Base-by-base conservation (phyloP, 768 basidiomycete species). In the Suillus ampliporus region DNA sequence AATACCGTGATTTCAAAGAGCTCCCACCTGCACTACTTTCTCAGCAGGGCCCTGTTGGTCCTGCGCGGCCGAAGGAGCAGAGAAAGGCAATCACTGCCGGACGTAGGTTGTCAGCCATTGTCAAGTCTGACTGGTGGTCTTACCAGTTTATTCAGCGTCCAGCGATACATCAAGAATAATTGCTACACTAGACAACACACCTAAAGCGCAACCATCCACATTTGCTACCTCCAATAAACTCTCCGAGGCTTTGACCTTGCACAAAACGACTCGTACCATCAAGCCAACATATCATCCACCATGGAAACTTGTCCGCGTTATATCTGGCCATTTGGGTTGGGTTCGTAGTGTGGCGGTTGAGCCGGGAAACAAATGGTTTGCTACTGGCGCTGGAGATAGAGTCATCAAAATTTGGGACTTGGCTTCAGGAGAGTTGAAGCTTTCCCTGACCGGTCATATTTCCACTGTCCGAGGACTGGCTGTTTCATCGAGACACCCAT, bases 321-420 rank as follows among this genome's bases (percentile, higher is more conserved):
- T 99, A 62, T 97, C 95, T 1, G 97, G 97, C 0, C 97, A 99
- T 77, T 77, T 99, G 64, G 97, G 97, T 11, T 99, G 97, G 97
- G 97, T 99, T 17, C 87, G 97, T 61, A 91, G 91, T 70, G 91
- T 93, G 17, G 95, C 97, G 3, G 95, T 99, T 41, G 97, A 99
- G 76, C 97, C 97, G 11, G 97, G 95, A 11, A 99, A 99, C 80
- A 79, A 96, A 72, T 99, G 97, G 97, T 99, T 99, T 67, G 97
- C 93, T 2, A 95, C 95, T 0, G 97, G 97, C 63, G 97, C 97
- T 0, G 97, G 97, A 4, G 97, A 99, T 77, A 87, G 97, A 26
- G 96, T 99, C 38, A 92, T 99, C 73, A 99, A 99, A 81, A 95
- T 99, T 11, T 99, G 97, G 97, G 96, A 99, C 74, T 73, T 99